Evolutionary conservation across 2,329 filamentous ascomycete genomes (phyloP).

Genomic region (Alternaria infectoria): DNA sequence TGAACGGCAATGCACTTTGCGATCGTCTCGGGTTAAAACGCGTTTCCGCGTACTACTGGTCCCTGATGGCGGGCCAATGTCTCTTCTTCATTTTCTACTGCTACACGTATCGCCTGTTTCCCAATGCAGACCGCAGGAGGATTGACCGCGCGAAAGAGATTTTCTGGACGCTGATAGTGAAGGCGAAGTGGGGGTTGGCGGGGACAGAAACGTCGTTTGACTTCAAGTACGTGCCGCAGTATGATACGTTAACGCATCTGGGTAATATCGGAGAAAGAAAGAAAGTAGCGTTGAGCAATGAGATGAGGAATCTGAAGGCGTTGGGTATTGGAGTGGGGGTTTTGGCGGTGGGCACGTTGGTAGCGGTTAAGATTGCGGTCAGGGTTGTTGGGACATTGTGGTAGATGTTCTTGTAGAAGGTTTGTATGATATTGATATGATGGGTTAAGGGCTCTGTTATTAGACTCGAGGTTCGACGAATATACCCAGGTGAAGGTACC

Average conservation of each 20-base stretch:
- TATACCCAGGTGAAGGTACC: not conserved
- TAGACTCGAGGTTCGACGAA: not conserved
- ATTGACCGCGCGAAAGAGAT: slow-evolving; percentile 59
- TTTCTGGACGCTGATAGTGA: slow-evolving; percentile 67
- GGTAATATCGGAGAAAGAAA: slow-evolving; percentile 51
- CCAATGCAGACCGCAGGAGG: slow-evolving; percentile 58
- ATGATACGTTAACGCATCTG: slow-evolving; percentile 57
- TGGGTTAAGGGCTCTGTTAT: not conserved
- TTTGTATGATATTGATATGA: not conserved
- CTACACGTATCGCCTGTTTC: slow-evolving; percentile 59
- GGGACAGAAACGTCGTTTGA: slow-evolving; percentile 68
- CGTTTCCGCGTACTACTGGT: slow-evolving; percentile 64
- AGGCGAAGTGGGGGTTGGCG: slow-evolving; percentile 68
- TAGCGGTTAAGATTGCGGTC: slow-evolving; percentile 33
- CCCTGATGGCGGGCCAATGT: slow-evolving; percentile 69
- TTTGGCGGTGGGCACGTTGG: slow-evolving; percentile 31
- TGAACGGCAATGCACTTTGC: slow-evolving; percentile 71
- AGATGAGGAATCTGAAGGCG: slow-evolving; percentile 56
- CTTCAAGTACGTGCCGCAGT: slow-evolving; percentile 72
- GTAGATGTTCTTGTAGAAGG: slow-evolving; percentile 8
- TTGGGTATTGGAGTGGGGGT: slow-evolving; percentile 51
- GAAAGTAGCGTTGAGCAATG: slow-evolving; percentile 47
- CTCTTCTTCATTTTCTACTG: slow-evolving; percentile 66
- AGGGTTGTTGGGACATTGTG: slow-evolving; percentile 24
- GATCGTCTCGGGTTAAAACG: slow-evolving; percentile 65